phyloP scores from a whole-genome alignment of 1,284 basidiomycete genomes.

The Irpex rosettiformis region DNA sequence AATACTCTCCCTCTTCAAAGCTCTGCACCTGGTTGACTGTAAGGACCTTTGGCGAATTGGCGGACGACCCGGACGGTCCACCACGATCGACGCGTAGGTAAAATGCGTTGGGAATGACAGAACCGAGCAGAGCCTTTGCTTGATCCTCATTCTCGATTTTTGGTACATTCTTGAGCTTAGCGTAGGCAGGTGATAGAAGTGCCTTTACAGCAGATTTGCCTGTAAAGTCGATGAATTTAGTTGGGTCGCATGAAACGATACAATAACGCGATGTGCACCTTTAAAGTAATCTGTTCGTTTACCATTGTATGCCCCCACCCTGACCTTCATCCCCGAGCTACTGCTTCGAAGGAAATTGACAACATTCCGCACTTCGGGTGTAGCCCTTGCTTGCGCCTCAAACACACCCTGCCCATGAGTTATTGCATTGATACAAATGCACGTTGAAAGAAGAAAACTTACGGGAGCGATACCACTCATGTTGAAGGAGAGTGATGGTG shows the following conservation, averaged over 20 bases:
- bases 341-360: slow-evolving; percentile 84
- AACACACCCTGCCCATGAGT: slow-evolving; percentile 22
- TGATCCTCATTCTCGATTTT: slow-evolving; percentile 75
- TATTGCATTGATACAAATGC: not conserved
- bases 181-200: slow-evolving; percentile 86
- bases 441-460: not conserved
- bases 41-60: slow-evolving; percentile 76
- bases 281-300: slow-evolving; percentile 99
- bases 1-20: slow-evolving; percentile 80
- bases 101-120: slow-evolving; percentile 82
- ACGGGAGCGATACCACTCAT: slow-evolving; percentile 11
- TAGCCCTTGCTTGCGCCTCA: slow-evolving; percentile 75
- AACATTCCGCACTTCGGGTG: slow-evolving; percentile 74
- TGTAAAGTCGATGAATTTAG: slow-evolving; percentile 28
- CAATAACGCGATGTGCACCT: slow-evolving; percentile 48
- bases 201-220: slow-evolving; percentile 93
- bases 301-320: slow-evolving; percentile 88
- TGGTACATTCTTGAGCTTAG: slow-evolving; percentile 85
- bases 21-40: slow-evolving; percentile 82
- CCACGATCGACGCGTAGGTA: slow-evolving; percentile 88
- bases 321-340: slow-evolving; percentile 85
- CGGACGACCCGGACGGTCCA: slow-evolving; percentile 59
- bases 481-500: slow-evolving; percentile 3
- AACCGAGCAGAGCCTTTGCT: slow-evolving; percentile 68
- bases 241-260: not conserved